Evolutionary conservation across 2,329 filamentous ascomycete genomes (phyloP).

Genomic region (Fusarium transvaalense): DNA sequence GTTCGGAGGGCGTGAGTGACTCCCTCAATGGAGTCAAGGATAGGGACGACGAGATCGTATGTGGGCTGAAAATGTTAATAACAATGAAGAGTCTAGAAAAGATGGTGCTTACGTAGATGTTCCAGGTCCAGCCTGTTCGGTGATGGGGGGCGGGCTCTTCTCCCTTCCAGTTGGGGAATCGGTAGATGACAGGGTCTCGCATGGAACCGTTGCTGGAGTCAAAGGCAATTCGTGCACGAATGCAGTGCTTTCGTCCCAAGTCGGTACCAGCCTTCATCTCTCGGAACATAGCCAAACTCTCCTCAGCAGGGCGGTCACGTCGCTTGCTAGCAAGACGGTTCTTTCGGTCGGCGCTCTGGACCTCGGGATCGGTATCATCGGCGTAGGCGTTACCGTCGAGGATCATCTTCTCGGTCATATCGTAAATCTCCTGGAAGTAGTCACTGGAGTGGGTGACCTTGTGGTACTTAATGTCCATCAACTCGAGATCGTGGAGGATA

Average conservation of each 20-base stretch:
- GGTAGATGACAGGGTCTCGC: constrained; percentile 96
- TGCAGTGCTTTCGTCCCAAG: constrained; percentile 87
- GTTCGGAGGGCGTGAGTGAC: constrained; percentile 86
- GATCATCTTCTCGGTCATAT: constrained; percentile 86
- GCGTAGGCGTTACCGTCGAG: constrained; percentile 90
- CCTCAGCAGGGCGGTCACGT: constrained; percentile 82
- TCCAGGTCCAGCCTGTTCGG: constrained; percentile 83
- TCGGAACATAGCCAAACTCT: constrained; percentile 87
- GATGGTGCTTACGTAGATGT: constrained; percentile 69
- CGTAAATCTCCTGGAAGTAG: constrained; percentile 93
- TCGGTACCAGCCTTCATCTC: constrained; percentile 91
- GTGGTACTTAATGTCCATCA: constrained; percentile 94
- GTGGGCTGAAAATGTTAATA: constrained; percentile 63
- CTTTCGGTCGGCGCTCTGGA: constrained; percentile 87
- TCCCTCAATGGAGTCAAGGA: constrained; percentile 84
- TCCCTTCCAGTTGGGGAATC: constrained; percentile 77
- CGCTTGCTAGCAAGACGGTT: constrained; percentile 85
- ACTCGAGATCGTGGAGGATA: constrained; percentile 88
- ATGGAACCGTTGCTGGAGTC: constrained; percentile 96
- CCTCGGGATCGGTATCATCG: constrained; percentile 91
- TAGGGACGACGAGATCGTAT: constrained; percentile 87
- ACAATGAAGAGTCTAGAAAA: background rate
- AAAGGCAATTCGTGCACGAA: constrained; percentile 92
- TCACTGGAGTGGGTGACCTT: constrained; percentile 90
- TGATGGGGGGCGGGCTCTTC: constrained; percentile 68